Conservation (phyloP, 192 early-diverging fungal species). For the Gaertneriomyces sp. region DNA sequence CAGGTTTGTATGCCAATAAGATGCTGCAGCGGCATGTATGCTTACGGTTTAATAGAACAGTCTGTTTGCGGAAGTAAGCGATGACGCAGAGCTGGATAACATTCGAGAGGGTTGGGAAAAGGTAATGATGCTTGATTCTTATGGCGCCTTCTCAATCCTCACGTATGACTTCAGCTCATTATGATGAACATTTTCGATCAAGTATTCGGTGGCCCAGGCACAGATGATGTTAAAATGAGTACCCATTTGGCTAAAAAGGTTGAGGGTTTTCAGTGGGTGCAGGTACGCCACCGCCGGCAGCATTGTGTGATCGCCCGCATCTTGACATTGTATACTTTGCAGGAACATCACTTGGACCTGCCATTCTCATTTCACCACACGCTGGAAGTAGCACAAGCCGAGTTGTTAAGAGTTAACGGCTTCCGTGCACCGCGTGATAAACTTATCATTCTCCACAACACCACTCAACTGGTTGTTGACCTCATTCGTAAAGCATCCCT, state of each 20-base stretch:
- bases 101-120: constrained; percentile 57
- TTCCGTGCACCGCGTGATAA: constrained; percentile 49
- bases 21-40: background rate
- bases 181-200: constrained; percentile 46
- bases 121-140: constrained; percentile 13
- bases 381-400: constrained; percentile 45
- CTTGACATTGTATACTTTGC: background rate
- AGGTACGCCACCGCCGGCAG: constrained; percentile 13
- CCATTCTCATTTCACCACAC: constrained; percentile 38
- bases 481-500: constrained; percentile 36
- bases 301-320: constrained; percentile 2
- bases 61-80: constrained; percentile 29
- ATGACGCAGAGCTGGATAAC: constrained; percentile 43
- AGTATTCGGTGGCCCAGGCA: constrained; percentile 42
- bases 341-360: constrained; percentile 52
- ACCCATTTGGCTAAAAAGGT: constrained; percentile 39
- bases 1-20: constrained; percentile 4
- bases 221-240: constrained; percentile 44
- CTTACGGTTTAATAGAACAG: constrained; percentile 27
- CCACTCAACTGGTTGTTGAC: constrained; percentile 42
- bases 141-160: background rate
- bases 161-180: constrained; percentile 32
- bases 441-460: constrained; percentile 40
- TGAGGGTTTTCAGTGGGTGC: constrained; percentile 42
- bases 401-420: constrained; percentile 43